Conservation (phyloP, 140 eudicot genomes). For the Cichorium intybus region DNA sequence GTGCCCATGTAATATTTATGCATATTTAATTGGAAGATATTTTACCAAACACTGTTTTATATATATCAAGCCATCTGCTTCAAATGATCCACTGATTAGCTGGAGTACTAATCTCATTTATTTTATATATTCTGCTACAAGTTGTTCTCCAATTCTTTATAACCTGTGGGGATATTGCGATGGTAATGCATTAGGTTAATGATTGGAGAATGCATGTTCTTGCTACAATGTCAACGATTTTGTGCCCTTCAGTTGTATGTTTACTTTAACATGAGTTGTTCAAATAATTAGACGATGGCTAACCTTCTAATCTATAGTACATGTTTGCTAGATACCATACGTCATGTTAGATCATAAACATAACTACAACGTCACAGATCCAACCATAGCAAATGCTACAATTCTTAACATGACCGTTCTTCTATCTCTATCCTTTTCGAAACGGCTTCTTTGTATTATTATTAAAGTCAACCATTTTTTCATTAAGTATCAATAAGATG, state of each 20-base stretch:
- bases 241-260: not conserved
- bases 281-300: not conserved
- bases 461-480: not conserved
- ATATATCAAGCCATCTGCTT: not conserved
- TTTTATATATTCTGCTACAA: not conserved
- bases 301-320: not conserved
- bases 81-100: not conserved
- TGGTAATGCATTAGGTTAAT: constrained; percentile 4
- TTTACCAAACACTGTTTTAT: constrained; percentile 4
- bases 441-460: not conserved
- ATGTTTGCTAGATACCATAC: no score
- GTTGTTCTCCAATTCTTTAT: not conserved
- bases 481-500: not conserved
- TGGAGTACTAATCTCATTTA: not conserved
- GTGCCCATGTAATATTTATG: not conserved
- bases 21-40: not conserved
- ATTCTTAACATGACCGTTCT: no score
- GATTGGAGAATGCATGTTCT: not conserved
- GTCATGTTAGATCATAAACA: no score
- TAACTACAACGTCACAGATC: no score
- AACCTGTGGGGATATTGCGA: not conserved
- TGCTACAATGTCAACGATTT: not conserved
- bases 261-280: not conserved
- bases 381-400: no score
- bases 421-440: no score